Evolutionary conservation across 2,329 filamentous ascomycete genomes (phyloP), one percentile per base, ranked within the genome.

Genomic region (Hypocreales sp.): DNA sequence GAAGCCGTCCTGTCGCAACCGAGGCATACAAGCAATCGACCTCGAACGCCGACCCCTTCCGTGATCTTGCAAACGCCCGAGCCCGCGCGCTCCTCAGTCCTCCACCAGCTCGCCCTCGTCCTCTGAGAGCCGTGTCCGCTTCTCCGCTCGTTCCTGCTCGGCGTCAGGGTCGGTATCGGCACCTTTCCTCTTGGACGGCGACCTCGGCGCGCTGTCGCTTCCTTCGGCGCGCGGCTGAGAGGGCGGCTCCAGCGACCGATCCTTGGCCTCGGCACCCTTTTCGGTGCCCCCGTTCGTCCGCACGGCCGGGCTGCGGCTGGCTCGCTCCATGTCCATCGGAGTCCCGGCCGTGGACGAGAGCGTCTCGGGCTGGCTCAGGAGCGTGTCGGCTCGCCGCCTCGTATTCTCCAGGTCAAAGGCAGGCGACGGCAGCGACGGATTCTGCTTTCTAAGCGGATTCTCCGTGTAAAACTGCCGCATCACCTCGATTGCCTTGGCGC

Each of bases 401-500:
- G 68, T 72, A 30, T 57, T 63, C 40, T 71, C 66, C 23, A 73
- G 55, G 32, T 58, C 56, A 38, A 71, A 72, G 7, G 58, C 56
- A 8, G 68, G 67, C 18, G 66, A 71, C 20, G 60, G 44, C 50
- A 64, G 33, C 42, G 62, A 54, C 28, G 63, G 57, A 37, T 69
- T 65, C 39, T 63, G 57, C 48, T 70, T 71, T 36, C 59, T 57
- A 31, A 73, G 56, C 25, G 72, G 72, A 46, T 76, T 77, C 47
- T 77, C 70, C 22, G 51, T 56, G 46, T 74, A 77, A 41, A 75
- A 76, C 34, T 68, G 71, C 20, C 72, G 69, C 61, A 94, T 79
- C 29, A 81, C 64, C 29, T 79, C 74, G 40, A 86, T 80, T 4
- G 83, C 82, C 40, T 66, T 67, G 22, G 67, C 56, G 35, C 92